These are phyloP conservation scores for Macrocybe gigantea DNA, from an alignment of 768 basidiomycete species.

Conservation along the genomic window DNA sequence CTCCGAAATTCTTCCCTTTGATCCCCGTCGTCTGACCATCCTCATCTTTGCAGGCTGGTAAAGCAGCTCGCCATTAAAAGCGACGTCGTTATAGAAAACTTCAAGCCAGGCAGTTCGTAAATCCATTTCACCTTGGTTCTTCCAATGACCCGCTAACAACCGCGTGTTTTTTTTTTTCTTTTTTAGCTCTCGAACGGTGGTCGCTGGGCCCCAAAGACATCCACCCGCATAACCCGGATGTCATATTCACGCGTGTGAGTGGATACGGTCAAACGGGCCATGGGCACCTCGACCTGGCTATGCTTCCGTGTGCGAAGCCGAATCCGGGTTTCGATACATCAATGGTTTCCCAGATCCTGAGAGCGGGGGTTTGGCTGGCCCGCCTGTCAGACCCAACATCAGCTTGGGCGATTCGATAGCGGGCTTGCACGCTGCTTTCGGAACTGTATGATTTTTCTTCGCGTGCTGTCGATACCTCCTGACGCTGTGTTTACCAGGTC, in stretches of 20 bases:
- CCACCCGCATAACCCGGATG: conserved; percentile 71
- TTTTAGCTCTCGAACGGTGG: conserved; percentile 65
- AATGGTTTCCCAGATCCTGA: conserved; percentile 57
- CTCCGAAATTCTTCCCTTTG: not conserved
- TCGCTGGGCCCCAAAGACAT: conserved; percentile 51
- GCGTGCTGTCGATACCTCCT: too few relatives aligned
- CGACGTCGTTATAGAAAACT: conserved; percentile 67
- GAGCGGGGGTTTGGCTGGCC: conserved; percentile 48
- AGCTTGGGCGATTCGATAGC: conserved; percentile 70
- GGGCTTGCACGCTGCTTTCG: conserved; percentile 68
- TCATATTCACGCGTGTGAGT: conserved; percentile 87
- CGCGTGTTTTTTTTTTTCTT: not conserved
- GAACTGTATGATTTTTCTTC: conserved; percentile 37
- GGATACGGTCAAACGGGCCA: conserved; percentile 71
- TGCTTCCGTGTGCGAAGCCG: conserved; percentile 72
- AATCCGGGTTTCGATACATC: conserved; percentile 69
- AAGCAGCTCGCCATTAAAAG: conserved; percentile 54
- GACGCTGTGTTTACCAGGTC: conserved; percentile 29
- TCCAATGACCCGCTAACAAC: conserved; percentile 1
- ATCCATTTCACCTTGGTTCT: not conserved
- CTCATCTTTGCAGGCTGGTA: conserved; percentile 39
- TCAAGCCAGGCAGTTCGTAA: conserved; percentile 68
- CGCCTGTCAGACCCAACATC: conserved; percentile 67
- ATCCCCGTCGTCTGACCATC: not conserved
- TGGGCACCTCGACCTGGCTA: conserved; percentile 69